Evolutionary conservation across 805 yeast species (phyloP).

Genomic region (Saccharomycopsis sp.): DNA sequence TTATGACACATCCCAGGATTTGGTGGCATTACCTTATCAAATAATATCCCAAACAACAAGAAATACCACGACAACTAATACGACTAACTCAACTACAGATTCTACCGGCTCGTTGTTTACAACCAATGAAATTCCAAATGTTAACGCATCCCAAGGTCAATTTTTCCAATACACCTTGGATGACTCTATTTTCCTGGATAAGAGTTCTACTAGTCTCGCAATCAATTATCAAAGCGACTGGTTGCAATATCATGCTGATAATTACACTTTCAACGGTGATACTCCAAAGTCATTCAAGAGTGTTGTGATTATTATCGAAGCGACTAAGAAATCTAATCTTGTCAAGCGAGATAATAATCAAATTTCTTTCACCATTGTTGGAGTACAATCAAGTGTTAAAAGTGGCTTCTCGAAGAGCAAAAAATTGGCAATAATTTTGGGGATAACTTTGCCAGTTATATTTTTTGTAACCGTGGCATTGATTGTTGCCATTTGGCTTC

Average conservation of each 20-base stretch:
- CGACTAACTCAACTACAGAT: neutral
- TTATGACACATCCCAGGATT: conserved; percentile 53
- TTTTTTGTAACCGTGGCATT: conserved; percentile 42
- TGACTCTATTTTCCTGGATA: conserved; percentile 51
- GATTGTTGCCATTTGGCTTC: conserved; percentile 49
- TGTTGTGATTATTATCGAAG: conserved; percentile 35
- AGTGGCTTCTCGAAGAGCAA: conserved; percentile 30
- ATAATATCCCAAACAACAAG: conserved; percentile 25
- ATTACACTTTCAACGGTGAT: conserved; percentile 61
- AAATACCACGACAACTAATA: neutral
- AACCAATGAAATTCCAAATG: conserved; percentile 25
- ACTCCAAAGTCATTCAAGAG: conserved; percentile 47
- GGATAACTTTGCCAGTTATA: conserved; percentile 72
- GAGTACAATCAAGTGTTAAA: conserved; percentile 34
- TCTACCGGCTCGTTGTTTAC: conserved; percentile 5
- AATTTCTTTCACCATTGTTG: conserved; percentile 43
- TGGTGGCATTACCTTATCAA: conserved; percentile 50
- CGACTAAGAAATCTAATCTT: conserved; percentile 29
- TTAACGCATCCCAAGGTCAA: conserved; percentile 62
- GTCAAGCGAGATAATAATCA: neutral
- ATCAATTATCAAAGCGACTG: conserved; percentile 45
- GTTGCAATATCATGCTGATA: conserved; percentile 55
- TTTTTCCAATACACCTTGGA: conserved; percentile 52
- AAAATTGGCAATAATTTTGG: conserved; percentile 81
- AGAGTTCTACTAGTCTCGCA: conserved; percentile 40